These are phyloP conservation scores for Sporothrix sp. DNA, from an alignment of 2,329 filamentous ascomycete species.

Conservation along the genomic window DNA sequence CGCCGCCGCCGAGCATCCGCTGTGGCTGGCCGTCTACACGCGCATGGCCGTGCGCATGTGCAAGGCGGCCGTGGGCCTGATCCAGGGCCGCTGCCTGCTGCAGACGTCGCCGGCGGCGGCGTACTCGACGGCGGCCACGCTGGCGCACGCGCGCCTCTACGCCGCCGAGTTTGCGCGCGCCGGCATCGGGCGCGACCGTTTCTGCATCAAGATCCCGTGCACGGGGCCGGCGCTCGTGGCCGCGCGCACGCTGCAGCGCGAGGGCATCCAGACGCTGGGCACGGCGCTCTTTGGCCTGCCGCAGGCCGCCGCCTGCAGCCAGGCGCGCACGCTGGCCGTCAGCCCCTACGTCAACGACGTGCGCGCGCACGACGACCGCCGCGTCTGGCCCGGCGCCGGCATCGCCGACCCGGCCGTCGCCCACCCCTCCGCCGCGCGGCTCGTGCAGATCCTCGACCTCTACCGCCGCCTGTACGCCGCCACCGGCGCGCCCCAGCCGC, in stretches of 20 bases:
- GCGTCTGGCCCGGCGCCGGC: conserved; percentile 37
- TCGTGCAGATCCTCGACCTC: conserved; percentile 39
- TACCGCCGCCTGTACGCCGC: conserved; percentile 36
- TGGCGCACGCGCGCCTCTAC: conserved; percentile 38
- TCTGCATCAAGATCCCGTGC: conserved; percentile 42
- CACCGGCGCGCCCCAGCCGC: conserved; percentile 38
- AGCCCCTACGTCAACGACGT: conserved; percentile 42
- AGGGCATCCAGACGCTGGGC: conserved; percentile 36
- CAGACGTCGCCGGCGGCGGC: conserved; percentile 38
- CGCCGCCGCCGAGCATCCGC: neutral
- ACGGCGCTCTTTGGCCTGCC: conserved; percentile 38
- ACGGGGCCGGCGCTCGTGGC: conserved; percentile 39
- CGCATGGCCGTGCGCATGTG: conserved; percentile 38
- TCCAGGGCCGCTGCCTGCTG: conserved; percentile 38
- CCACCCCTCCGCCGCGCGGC: conserved; percentile 37
- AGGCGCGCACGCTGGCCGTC: conserved; percentile 38
- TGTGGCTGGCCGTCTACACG: conserved; percentile 39
- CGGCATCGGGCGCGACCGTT: conserved; percentile 36
- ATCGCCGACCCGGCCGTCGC: conserved; percentile 37
- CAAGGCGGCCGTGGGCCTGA: conserved; percentile 35
- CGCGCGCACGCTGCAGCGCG: conserved; percentile 31
- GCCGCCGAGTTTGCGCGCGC: conserved; percentile 35
- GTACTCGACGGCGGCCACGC: conserved; percentile 34
- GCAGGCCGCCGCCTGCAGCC: conserved; percentile 40
- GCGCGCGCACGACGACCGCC: conserved; percentile 32